Evolutionary conservation across 2,329 filamentous ascomycete genomes (phyloP).

Genomic region (Sphaerulina musiva): DNA sequence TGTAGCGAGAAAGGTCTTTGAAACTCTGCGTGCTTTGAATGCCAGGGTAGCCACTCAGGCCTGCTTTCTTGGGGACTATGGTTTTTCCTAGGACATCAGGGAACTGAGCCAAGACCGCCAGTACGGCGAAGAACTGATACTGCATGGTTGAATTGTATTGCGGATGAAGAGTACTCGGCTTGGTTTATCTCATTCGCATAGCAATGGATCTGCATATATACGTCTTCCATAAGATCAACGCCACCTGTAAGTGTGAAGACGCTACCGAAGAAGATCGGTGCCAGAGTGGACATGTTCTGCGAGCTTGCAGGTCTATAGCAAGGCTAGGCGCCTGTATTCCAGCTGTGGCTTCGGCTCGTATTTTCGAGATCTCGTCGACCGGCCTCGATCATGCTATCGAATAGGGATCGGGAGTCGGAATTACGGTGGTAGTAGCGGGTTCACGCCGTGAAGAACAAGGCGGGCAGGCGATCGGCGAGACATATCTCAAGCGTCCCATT

Average conservation of each 20-base stretch:
- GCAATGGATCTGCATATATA: not conserved
- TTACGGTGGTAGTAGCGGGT: not conserved
- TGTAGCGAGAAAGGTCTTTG: constrained; percentile 20
- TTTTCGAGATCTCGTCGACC: not conserved
- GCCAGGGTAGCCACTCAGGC: constrained; percentile 26
- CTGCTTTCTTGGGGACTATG: constrained; percentile 21
- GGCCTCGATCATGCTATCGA: not conserved
- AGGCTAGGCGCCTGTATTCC: not conserved
- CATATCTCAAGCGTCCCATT: not conserved
- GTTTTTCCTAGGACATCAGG: not conserved
- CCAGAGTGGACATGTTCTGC: not conserved
- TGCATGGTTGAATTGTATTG: not conserved
- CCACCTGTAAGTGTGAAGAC: not conserved
- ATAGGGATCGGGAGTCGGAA: not conserved
- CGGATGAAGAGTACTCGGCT: not conserved
- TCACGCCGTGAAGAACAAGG: not conserved
- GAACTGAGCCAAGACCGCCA: not conserved
- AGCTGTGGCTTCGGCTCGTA: not conserved
- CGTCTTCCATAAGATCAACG: not conserved
- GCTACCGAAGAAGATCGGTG: not conserved
- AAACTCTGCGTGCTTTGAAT: constrained; percentile 20
- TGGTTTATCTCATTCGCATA: too few relatives aligned
- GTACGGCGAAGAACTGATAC: not conserved
- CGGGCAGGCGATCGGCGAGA: not conserved
- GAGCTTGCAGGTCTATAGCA: not conserved